These are phyloP conservation scores for Trichoderma hamatum DNA, from an alignment of 2,329 filamentous ascomycete species.

Conservation along the genomic window DNA sequence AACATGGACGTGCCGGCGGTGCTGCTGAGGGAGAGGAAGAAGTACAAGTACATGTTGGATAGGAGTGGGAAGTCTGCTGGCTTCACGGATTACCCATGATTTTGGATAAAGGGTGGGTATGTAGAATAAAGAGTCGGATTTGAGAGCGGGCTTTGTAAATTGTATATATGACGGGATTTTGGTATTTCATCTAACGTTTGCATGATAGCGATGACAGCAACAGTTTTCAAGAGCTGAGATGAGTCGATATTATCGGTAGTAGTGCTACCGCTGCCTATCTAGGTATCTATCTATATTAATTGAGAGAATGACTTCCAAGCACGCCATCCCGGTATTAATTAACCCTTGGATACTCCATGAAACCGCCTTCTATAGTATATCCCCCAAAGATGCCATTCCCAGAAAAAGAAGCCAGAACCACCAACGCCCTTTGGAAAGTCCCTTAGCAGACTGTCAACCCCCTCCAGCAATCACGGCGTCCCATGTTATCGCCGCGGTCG, in stretches of 20 bases:
- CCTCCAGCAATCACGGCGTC: neutral
- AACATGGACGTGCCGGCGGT: constrained; percentile 58
- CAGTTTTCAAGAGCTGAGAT: neutral
- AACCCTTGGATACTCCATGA: neutral
- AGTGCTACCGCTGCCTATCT: neutral
- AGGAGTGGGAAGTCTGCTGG: constrained; percentile 52
- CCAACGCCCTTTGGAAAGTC: neutral
- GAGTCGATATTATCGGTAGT: neutral
- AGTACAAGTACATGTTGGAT: constrained; percentile 51
- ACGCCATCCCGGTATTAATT: neutral
- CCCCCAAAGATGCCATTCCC: neutral
- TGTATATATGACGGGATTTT: neutral
- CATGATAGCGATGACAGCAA: neutral
- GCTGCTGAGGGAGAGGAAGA: constrained; percentile 44
- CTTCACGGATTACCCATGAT: constrained; percentile 51
- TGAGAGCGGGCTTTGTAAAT: neutral
- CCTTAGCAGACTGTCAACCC: neutral
- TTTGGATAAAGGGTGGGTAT: neutral
- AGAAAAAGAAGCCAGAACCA: neutral
- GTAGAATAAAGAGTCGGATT: too few species aligned
- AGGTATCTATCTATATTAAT: neutral
- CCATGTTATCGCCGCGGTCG: neutral
- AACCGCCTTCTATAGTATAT: neutral
- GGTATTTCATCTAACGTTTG: neutral
- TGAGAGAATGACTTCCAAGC: neutral